phyloP scores from a whole-genome alignment of 148 eudicot species.

The Cornus florida region DNA sequence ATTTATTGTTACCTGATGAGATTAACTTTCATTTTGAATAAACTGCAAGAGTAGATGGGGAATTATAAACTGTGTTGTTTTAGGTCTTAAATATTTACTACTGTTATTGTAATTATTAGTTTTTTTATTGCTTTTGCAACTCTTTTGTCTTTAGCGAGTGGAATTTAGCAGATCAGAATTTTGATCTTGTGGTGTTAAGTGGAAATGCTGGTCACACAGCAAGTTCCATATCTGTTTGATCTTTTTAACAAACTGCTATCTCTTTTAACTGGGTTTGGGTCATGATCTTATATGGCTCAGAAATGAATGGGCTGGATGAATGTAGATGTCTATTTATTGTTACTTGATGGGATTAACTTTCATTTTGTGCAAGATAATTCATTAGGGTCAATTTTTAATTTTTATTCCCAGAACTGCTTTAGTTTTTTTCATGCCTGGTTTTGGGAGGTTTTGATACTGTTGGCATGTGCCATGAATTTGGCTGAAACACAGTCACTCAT shows the following conservation, averaged over 20 bases:
- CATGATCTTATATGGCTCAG: neutral
- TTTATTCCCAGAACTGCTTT: neutral
- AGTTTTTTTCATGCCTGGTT: neutral
- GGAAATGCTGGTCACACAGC: neutral
- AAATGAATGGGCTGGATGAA: neutral
- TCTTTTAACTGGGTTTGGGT: neutral
- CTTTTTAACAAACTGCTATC: neutral
- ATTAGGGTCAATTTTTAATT: neutral
- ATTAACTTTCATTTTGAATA: neutral
- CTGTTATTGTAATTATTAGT: neutral
- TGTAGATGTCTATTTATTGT: neutral
- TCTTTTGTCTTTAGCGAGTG: neutral
- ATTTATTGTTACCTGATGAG: neutral
- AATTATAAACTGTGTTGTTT: no score
- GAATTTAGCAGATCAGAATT: neutral
- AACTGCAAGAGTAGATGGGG: neutral
- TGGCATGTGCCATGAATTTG: no score
- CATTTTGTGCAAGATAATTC: neutral
- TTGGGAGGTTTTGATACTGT: neutral
- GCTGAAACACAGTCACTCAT: no score
- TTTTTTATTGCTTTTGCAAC: neutral
- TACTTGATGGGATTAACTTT: no score
- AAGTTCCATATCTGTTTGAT: neutral
- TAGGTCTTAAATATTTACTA: neutral
- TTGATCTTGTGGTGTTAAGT: neutral